Base-by-base conservation (phyloP, 1,284 basidiomycete genomes). In the Marasmius oreades region DNA sequence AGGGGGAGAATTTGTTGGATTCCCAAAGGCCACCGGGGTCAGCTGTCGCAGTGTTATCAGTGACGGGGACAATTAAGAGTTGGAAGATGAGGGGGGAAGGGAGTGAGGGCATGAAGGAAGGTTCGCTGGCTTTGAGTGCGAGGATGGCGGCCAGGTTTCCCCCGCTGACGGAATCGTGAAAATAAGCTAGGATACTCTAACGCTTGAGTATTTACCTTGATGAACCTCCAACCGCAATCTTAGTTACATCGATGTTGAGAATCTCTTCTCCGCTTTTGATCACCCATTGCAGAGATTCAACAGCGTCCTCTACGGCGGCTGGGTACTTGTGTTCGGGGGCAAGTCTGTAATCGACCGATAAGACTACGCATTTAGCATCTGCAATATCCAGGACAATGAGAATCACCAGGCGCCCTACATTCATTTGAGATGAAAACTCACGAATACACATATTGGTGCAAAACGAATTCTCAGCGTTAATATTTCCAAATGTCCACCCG, bases 291-390 rank as follows among this genome's bases (percentile, higher is more conserved):
- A 92, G 72, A 1, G 86, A 74, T 43, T 87, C 84, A 37, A 88
- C 71, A 0, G 86, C 82, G 63, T 93, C 90, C 43, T 90, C 81
- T 0, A 90, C 81, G 0, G 88, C 88, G 1, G 84, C 81, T 1
- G 90, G 91, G 63, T 88, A 92, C 4, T 79, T 79, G 53, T 86
- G 61, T 63, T 93, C 90, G 0, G 90, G 90, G 0, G 85, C 88
- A 7, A 92, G 78, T 4, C 88, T 81, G 66, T 92, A 91, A 62
- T 86, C 84, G 20, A 91, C 85, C 4, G 84, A 82, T 7, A 88
- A 71, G 1, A 86, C 82, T 2, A 77, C 72, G 56, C 77, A 81
- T 55, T 75, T 73, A 1, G 80, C 80, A 55, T 70, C 82, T 84
- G 55, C 48, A n/a, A 31, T 16, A n/a, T 11, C 52, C 7, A 52